Evolutionary conservation across 2,329 filamentous ascomycete genomes (phyloP).

Genomic region (Fusarium denticulatum): DNA sequence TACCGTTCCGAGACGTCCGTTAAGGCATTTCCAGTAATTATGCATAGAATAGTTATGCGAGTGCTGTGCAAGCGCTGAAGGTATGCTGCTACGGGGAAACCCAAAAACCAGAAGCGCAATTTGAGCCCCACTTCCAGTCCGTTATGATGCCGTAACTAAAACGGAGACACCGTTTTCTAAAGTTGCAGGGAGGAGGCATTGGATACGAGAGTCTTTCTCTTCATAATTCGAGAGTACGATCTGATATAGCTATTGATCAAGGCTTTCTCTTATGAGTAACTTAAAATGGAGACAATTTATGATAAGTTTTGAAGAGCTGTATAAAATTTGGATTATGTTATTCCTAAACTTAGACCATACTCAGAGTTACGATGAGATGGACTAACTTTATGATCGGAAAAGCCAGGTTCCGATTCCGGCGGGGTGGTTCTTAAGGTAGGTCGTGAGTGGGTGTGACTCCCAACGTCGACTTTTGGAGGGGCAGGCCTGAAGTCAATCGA

Average conservation of each 20-base stretch:
- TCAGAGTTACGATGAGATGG: background rate
- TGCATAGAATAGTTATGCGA: background rate
- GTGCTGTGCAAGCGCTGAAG: background rate
- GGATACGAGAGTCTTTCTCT: background rate
- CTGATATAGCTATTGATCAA: too few species aligned
- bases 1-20: background rate
- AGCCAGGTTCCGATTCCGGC: slow-evolving; percentile 4
- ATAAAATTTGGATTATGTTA: background rate
- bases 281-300: background rate
- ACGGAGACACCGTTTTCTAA: background rate
- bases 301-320: background rate
- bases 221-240: background rate
- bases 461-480: slow-evolving; percentile 13
- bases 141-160: background rate
- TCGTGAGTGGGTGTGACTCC: background rate
- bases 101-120: background rate
- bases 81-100: background rate
- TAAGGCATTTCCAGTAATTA: background rate
- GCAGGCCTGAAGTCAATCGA: background rate
- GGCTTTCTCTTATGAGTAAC: too few species aligned
- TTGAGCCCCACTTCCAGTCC: background rate
- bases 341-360: background rate
- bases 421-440: background rate
- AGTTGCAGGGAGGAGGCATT: background rate
- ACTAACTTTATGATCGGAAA: background rate